Evolutionary conservation across 73 alveolate genomes (phyloP), one percentile per base, ranked within the genome.

Genomic region (Diophrys appendiculata): DNA sequence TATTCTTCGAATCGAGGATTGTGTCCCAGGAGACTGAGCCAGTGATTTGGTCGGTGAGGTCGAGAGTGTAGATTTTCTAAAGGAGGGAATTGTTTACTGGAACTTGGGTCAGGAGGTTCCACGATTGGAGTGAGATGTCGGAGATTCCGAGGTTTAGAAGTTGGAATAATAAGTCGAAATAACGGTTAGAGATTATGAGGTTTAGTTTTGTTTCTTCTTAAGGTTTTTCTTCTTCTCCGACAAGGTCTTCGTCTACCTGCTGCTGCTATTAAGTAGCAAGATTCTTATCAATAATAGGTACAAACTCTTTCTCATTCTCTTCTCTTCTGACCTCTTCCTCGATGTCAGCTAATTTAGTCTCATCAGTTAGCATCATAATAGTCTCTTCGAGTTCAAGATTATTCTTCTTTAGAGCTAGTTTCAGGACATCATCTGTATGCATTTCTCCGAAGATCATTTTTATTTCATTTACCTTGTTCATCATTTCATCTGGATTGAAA

Each of bases 41-140:
- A 24, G 52, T n/a, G n/a, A 72, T 77, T 30, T 80, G 60, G 22
- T 56, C 65, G 3, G 26, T 60, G 3, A 78, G 72, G 13, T 80
- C 68, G 0, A 90, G 84, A 22, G 54, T 73, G 43, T 89, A 69
- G 11, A 90, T 85, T 5, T 64, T 32, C 26, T 79, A 25, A 69
- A 68, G 52, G n/a, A 90, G 56, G 65, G 60, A 33, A 33, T 75
- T 72, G 55, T 90, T 90, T 2, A 90, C 94, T 73, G 96, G 96
- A 28, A 85, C 80, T 73, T 86, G 76, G 26, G 85, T 71, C 11
- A 90, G 81, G 1, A 90, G 77, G 30, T 80, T 83, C 96, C 96
- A 90, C 0, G 87, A 78, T 53, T 72, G 76, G 32, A 72, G 43
- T 33, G 83, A 84, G 53, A 90, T 85, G 27, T 86, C 89, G 31